Evolutionary conservation across 441 rosid species (phyloP).

Genomic region (Arabidopsis hybrid): DNA sequence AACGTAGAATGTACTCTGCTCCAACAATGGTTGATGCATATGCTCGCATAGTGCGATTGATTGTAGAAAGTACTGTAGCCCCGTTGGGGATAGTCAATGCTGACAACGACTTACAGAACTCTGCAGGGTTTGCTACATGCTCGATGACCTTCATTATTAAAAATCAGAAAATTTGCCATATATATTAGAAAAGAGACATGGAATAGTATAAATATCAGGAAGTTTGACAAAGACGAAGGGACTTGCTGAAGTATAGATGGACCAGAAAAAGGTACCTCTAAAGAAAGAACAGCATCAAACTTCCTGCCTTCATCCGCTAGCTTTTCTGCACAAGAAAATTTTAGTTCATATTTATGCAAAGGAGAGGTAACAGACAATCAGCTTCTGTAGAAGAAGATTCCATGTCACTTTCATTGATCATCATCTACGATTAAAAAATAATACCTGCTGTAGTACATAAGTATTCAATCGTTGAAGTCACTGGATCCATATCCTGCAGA

Average conservation of each 20-base stretch:
- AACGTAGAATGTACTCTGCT: slow-evolving; percentile 87
- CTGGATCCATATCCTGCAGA: slow-evolving; percentile 75
- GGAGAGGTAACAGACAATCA: slow-evolving; percentile 12
- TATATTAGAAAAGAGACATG: background rate
- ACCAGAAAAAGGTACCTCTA: slow-evolving; percentile 59
- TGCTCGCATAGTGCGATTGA: slow-evolving; percentile 88
- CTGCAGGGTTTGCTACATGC: slow-evolving; percentile 93
- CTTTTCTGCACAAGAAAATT: slow-evolving; percentile 58
- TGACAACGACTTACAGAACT: slow-evolving; percentile 87
- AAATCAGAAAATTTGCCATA: slow-evolving; percentile 24
- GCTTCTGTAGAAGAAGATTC: slow-evolving; percentile 22
- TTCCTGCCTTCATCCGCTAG: slow-evolving; percentile 79
- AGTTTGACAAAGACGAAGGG: background rate
- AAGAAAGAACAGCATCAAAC: slow-evolving; percentile 86
- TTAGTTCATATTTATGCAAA: slow-evolving; percentile 16
- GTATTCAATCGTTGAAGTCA: slow-evolving; percentile 79
- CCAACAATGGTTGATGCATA: slow-evolving; percentile 86
- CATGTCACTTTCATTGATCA: slow-evolving; percentile 2
- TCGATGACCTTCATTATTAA: slow-evolving; percentile 71
- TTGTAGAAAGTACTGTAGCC: slow-evolving; percentile 79
- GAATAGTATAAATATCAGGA: background rate
- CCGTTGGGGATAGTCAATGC: slow-evolving; percentile 72
- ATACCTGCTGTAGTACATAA: slow-evolving; percentile 91
- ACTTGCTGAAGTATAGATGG: slow-evolving; percentile 3
- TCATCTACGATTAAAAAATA: slow-evolving; percentile 28